These are phyloP conservation scores for Yamadazyma conglobata DNA, from an alignment of 1,139 yeast genomes.

Conservation along the genomic window DNA sequence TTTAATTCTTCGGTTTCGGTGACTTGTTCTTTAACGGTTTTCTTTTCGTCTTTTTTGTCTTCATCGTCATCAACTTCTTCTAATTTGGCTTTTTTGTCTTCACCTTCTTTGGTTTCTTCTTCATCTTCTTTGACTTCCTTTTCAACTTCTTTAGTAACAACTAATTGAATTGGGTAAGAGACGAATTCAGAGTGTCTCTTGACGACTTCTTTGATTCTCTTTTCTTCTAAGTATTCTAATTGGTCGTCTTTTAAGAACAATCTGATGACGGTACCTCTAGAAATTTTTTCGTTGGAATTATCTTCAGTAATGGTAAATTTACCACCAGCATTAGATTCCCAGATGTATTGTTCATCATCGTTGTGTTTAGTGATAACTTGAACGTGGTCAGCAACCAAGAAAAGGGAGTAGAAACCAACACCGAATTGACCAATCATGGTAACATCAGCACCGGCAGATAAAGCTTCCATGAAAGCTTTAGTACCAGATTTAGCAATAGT, in stretches of 20 bases:
- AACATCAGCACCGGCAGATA: slow-evolving; percentile 99
- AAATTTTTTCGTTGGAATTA: slow-evolving; percentile 75
- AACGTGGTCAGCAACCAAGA: slow-evolving; percentile 98
- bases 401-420: slow-evolving; percentile 99
- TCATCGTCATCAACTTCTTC: slow-evolving; percentile 66
- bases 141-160: slow-evolving; percentile 98
- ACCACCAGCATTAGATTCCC: slow-evolving; percentile 99
- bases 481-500: slow-evolving; percentile 99
- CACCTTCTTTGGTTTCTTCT: slow-evolving; percentile 44
- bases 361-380: slow-evolving; percentile 98
- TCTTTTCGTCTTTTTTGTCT: slow-evolving; percentile 62
- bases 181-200: slow-evolving; percentile 99
- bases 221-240: slow-evolving; percentile 98
- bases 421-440: slow-evolving; percentile 99
- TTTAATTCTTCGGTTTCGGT: slow-evolving; percentile 95
- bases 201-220: slow-evolving; percentile 98
- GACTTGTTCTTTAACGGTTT: slow-evolving; percentile 80
- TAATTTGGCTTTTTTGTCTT: slow-evolving; percentile 59
- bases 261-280: slow-evolving; percentile 96
- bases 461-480: slow-evolving; percentile 98
- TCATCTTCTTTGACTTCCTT: slow-evolving; percentile 77
- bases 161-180: slow-evolving; percentile 97
- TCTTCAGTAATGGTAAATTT: slow-evolving; percentile 95
- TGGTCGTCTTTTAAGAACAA: slow-evolving; percentile 98
- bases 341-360: slow-evolving; percentile 98